Conservation (phyloP, 148 eudicot species). For the Rhododendron kiyosumense region DNA sequence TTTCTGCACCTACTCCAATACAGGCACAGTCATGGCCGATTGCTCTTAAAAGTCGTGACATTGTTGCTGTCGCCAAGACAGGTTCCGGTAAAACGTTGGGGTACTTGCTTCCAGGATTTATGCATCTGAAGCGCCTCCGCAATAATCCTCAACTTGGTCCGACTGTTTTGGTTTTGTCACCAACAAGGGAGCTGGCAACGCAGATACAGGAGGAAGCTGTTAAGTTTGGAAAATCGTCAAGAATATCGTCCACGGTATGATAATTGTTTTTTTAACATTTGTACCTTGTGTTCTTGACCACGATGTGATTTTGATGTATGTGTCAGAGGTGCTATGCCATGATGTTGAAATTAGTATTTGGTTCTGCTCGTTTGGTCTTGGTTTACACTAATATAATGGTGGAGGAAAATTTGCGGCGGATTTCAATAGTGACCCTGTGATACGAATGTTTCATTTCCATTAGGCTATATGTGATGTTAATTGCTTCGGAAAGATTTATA, state of each 20-base stretch:
- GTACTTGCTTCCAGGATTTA: constrained; percentile 76
- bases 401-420: background rate
- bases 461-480: background rate
- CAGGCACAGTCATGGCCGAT: constrained; percentile 95
- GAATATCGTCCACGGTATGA: constrained; percentile 66
- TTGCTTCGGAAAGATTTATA: background rate
- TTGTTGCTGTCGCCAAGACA: constrained; percentile 89
- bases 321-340: background rate
- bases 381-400: background rate
- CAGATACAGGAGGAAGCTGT: constrained; percentile 93
- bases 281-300: background rate
- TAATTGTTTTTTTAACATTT: background rate
- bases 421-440: background rate
- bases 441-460: background rate
- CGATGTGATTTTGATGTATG: background rate
- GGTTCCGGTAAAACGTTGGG: constrained; percentile 98
- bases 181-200: constrained; percentile 91
- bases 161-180: constrained; percentile 81
- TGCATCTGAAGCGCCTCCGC: constrained; percentile 54
- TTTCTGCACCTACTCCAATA: constrained; percentile 81
- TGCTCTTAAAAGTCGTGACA: constrained; percentile 71
- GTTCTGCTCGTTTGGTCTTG: background rate
- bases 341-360: background rate
- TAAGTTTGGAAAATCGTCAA: constrained; percentile 73
- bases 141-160: constrained; percentile 79